Conservation (phyloP, 73 alveolate genomes). For the Tetrahymena elliotti region DNA sequence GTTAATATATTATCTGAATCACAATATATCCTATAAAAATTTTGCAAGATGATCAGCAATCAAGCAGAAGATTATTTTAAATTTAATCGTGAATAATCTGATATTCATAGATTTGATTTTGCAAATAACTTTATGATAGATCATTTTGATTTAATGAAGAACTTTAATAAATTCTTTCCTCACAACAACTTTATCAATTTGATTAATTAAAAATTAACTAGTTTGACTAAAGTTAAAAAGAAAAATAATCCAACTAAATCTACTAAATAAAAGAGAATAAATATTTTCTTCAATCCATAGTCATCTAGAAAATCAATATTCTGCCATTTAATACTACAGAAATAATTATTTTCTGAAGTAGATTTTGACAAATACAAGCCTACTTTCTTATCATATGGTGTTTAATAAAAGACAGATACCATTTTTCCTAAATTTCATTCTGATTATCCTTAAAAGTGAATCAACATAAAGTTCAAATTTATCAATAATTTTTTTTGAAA, state of each 20-base stretch:
- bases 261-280: background rate
- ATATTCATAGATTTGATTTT: background rate
- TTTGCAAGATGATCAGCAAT: background rate
- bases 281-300: background rate
- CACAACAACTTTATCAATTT: background rate
- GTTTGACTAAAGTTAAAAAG: background rate
- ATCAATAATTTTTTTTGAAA: no score
- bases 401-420: background rate
- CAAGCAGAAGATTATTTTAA: background rate
- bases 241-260: background rate
- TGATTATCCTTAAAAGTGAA: background rate
- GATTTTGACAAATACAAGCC: background rate
- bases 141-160: background rate
- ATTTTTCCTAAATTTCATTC: background rate
- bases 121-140: background rate
- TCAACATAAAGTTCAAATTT: no score
- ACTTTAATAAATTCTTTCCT: background rate
- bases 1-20: background rate
- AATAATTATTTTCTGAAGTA: background rate
- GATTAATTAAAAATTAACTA: background rate
- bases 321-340: background rate
- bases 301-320: background rate
- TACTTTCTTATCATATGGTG: background rate
- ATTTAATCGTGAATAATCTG: background rate
- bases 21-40: background rate